phyloP scores from a whole-genome alignment of 768 basidiomycete species.

The Boletus pseudo-olivaceus region DNA sequence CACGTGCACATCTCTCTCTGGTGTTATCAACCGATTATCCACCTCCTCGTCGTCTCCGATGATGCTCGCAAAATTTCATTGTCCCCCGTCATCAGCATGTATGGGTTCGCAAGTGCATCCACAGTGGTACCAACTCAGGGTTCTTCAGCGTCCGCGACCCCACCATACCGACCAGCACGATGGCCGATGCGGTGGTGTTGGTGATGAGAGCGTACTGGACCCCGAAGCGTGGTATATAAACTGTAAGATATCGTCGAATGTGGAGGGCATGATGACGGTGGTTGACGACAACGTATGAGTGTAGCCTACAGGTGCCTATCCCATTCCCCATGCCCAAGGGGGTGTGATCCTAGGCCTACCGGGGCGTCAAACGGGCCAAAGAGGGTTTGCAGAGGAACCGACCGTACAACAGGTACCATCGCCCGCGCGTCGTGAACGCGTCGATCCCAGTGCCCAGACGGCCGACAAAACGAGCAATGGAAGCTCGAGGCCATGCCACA shows the following conservation, averaged over 20 bases:
- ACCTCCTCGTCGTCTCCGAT: too few relatives aligned
- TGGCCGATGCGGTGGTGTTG: not conserved
- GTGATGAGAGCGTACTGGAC: conserved; percentile 1
- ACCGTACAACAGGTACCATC: too few relatives aligned
- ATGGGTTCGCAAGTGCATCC: not conserved
- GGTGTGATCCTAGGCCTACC: too few relatives aligned
- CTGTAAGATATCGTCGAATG: not conserved
- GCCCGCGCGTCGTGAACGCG: not conserved
- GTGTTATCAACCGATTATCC: too few relatives aligned
- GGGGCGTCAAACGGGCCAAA: not conserved
- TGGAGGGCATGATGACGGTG: too few relatives aligned
- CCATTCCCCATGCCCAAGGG: too few relatives aligned
- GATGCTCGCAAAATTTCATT: too few relatives aligned
- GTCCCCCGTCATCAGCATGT: not conserved
- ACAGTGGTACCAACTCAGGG: not conserved
- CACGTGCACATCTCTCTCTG: not conserved
- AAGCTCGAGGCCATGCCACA: not conserved
- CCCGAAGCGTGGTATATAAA: not conserved
- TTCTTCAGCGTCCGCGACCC: not conserved
- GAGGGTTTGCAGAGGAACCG: not conserved
- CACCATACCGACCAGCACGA: conserved; percentile 2
- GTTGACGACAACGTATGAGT: too few relatives aligned
- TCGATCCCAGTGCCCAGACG: not conserved
- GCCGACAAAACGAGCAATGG: not conserved
- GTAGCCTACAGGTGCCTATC: too few relatives aligned